Evolutionary conservation across 352 stramenopile genomes (phyloP), one percentile per base, ranked within the genome.

Genomic region (Globisporangium takayamanum): DNA sequence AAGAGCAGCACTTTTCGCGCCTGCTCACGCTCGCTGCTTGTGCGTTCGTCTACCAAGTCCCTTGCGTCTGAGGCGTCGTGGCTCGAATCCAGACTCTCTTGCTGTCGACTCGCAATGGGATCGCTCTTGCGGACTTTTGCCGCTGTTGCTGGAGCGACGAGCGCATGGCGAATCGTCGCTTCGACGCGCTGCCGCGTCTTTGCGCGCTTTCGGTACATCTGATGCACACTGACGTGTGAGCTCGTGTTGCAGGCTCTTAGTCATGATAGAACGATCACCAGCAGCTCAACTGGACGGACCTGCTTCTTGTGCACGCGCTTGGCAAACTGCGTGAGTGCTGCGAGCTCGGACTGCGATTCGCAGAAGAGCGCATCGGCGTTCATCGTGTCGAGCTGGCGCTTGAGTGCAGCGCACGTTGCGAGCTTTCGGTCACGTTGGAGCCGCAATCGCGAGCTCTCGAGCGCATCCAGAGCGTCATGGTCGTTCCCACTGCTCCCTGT

Each of bases 231-330:
- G 5, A 59, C 3, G 18, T 5, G 10, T 18, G 18, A 16, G n/a
- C 5, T 39, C 33, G 10, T 14, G 33, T 39, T 36, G 26, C 28
- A 44, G 0, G 16, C 14, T 11, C 22, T 4, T 25, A 44, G 20
- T 18, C 33, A n/a, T 50, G n/a, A 44, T 12, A 10, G 10, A 41
- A 0, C 12, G 8, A 42, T 41, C 53, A 3, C 3, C 36, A 50
- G 1, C n/a, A 51, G 22, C 15, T 28, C 8, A 22, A 1, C n/a
- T 2, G 14, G 14, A 52, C 50, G 11, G 7, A 76, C 69, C 60
- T 70, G 65, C 47, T 74, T 74, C 60, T 73, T 72, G 44, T 65
- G 48, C 18, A 65, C 60, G 10, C 47, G 60, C 33, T 63, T 70
- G 0, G 60, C 55, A 26, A 74, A 73, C 16, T 54, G 51, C 8